Base-by-base conservation (phyloP, 306 rosid genomes). In the Mimosa pudica region DNA sequence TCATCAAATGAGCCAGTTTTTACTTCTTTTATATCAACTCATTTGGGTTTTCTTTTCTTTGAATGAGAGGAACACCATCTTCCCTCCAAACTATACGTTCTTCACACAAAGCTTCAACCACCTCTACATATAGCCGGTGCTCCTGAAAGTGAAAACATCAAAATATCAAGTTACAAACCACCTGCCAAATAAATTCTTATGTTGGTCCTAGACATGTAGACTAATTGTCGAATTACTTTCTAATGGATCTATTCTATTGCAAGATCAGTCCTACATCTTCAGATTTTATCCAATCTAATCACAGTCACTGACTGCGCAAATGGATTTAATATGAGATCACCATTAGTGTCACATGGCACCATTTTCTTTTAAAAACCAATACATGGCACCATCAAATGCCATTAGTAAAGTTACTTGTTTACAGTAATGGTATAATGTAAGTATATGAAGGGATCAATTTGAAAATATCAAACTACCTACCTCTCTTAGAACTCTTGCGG, bases 41-140 rank as follows among this genome's bases (percentile, higher is more conserved):
- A 10, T 82, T 67, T 4, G 95, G 97, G 64, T 94, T 91, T 75
- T 88, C 97, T 84, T 84, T 91, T 88, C 93, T 81, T 61, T 51
- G 91, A 82, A 94, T 88, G 76, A 94, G 90, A 76, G 98, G 98
- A 81, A 94, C 97, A 13, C 97, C 97, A 52, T 94, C 98, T 71
- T 86, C 82, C 86, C 97, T 86, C 98, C 97, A 94, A 66, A 85
- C 66, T 38, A 94, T 45, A 47, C 93, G 93, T 18, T 91, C 97
- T 84, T 92, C 98, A 0, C 97, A 94, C 71, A 92, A 47, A 45
- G 98, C 94, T 70, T 88, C 79, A 12, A 83, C 89, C n/a, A 87
- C 95, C 81, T 91, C 42, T 51, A 86, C 97, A 60, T 91, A 92
- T 46, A 91, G 79, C 14, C 69, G 70, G 77, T 94, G 97, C 88